Evolutionary conservation across 2,329 filamentous ascomycete genomes (phyloP).

Genomic region (Davidsoniella virescens): DNA sequence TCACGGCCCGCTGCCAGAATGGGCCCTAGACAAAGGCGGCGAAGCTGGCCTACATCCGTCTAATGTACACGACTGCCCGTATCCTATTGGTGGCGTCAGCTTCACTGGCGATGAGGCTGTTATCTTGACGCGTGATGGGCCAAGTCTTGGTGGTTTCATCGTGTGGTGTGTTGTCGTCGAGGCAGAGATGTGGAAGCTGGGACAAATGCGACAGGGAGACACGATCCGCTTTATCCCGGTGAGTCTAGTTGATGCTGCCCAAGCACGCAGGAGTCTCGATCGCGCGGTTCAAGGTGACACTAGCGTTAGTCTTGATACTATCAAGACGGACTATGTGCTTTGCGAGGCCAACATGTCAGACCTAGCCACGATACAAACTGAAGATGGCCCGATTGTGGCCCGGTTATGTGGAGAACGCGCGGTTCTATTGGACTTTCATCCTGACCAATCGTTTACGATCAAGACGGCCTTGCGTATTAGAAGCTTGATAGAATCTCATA

Average conservation of each 20-base stretch:
- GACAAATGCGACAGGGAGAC: conserved; percentile 25
- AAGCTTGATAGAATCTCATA: conserved; percentile 21
- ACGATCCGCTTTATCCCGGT: conserved; percentile 21
- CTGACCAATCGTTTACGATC: conserved; percentile 19
- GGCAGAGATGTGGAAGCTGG: conserved; percentile 27
- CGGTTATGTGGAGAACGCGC: conserved; percentile 22
- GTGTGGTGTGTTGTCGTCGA: conserved; percentile 23
- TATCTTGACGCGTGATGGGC: conserved; percentile 24
- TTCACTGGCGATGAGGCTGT: conserved; percentile 28
- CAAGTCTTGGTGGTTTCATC: conserved; percentile 26
- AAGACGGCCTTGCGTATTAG: conserved; percentile 21
- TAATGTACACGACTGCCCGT: conserved; percentile 26
- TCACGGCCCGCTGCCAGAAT: conserved; percentile 22
- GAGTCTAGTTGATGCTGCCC: conserved; percentile 15
- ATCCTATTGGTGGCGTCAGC: conserved; percentile 26
- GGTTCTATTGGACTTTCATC: conserved; percentile 22
- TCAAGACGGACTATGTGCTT: background rate
- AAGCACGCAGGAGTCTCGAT: background rate
- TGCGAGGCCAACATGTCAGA: background rate
- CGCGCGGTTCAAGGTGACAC: no score
- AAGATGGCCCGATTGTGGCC: conserved; percentile 13
- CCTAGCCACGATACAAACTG: background rate
- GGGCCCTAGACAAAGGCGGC: conserved; percentile 23
- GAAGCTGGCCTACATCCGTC: conserved; percentile 25
- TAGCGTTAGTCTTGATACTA: no score